Base-by-base conservation (phyloP, 768 basidiomycete genomes). In the Auricularia sp. region DNA sequence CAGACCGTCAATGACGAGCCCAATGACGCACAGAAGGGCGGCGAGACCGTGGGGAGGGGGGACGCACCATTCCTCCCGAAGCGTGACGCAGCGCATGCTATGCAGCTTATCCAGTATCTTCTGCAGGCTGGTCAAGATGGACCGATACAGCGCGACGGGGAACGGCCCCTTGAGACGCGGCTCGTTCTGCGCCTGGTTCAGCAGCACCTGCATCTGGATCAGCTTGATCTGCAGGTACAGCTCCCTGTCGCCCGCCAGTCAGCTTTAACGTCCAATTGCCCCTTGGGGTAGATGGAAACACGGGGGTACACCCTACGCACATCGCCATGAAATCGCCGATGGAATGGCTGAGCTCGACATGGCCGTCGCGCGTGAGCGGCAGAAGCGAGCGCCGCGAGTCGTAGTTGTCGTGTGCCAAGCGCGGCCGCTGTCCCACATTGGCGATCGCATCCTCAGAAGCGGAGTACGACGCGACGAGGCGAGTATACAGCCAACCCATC, bases 21-120 rank as follows among this genome's bases (percentile, higher is more conserved):
- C 33, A 1, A 39, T 11, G 36, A 29, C 29, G 29, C 61, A 18
- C 54, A 56, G 54, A 61, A 6, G 29, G 23, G 8, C 54, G 54
- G n/a, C 23, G 14, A 18, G n/a, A 62, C 34, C 47, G 61, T 29
- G 21, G 44, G 56, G 35, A 35, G 29, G 29, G 29, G 29, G 29
- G 29, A 29, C 83, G 63, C 62, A 90, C 94, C 95, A 98, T 78
- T 96, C 93, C 73, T 96, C 91, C 47, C 92, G 82, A 0, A 93
- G 93, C 4, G 91, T 97, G n/a, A 98, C 95, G 72, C 93, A 95
- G 35, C 95, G 84, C 90, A 98, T 97, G 68, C 91, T 91, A 73
- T 98, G 97, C 64, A 99, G 75, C 71, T 84, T 87, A 70, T 95
- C 93, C 66, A 96, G 75, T 36, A 95, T 93, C 1, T 85, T 86